Evolutionary conservation across 352 stramenopile species (phyloP), one percentile per base, ranked within the genome.

Genomic region (Phytophthora pluvialis): DNA sequence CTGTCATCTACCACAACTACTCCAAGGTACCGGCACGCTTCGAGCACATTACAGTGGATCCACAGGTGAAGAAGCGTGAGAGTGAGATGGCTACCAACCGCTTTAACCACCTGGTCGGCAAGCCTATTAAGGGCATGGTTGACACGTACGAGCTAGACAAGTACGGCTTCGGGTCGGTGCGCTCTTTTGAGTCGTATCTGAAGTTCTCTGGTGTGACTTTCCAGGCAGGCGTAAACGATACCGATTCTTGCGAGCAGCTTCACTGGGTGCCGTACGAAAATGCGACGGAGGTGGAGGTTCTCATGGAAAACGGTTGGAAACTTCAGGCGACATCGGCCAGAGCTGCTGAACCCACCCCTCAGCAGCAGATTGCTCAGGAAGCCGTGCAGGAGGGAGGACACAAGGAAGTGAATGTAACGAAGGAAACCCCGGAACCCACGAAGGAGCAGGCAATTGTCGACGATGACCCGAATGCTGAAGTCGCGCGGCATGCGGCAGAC

Each of bases 1-100:
- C 75, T 15, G 81, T 90, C 16, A 72, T 92, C 31, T 92, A 88
- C 64, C 83, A 92, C 70, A 90, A 92, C 54, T 92, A 92, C 70
- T 88, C 81, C 16, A 82, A 77, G 59, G 80, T 89, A 25, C 81
- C 83, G 8, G 81, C 79, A 46, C 72, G 77, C 10, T 91, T 89
- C 43, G 78, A 87, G 43, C 64, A 84, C 38, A 74, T 89, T 32
- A 75, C 66, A 25, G 80, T 88, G 11, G 75, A 89, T 53, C 56
- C 62, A 25, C 25, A 62, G 31, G 48, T 67, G 47, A 85, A 84
- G 33, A 70, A 74, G 29, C 53, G 77, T 9, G 80, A 89, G 65
- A 77, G 52, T 4, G 72, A 89, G 44, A 86, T 86, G 72, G 75
- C 55, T 18, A 29, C 72, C 7, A 91, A 91, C 58, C 82, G 82